Percentiles rank a stretch among this genome's conserved stretches.
Conservation (phyloP, 805 yeast species). For the Ogataea minuta region DNA sequence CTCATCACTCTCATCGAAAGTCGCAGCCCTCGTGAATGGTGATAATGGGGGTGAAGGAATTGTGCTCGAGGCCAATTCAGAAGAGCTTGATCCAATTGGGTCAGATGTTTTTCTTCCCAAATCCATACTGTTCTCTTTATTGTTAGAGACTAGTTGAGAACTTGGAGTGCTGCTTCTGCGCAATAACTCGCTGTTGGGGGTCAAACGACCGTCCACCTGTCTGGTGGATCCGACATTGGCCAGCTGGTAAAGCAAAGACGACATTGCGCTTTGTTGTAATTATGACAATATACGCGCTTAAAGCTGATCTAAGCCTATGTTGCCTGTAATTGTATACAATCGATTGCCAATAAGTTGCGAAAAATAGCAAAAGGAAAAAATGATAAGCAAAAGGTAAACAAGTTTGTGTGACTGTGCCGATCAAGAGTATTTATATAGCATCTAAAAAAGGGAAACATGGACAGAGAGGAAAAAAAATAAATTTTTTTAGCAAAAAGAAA, state of each 20-base stretch:
- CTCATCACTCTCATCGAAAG: constrained; percentile 27
- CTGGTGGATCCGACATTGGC: constrained; percentile 16
- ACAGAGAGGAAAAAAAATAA: constrained; percentile 10
- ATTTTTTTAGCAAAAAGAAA: constrained; percentile 14
- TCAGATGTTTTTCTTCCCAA: constrained; percentile 10
- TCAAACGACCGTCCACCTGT: constrained; percentile 29
- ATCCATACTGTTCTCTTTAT: constrained; percentile 3
- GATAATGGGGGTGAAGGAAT: constrained; percentile 41
- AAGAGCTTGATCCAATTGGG: constrained; percentile 7
- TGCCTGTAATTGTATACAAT: constrained; percentile 1
- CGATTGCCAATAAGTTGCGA: constrained; percentile 1
- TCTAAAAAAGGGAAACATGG: constrained; percentile 11
- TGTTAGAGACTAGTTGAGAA: constrained; percentile 10
- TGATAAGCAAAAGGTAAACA: constrained; percentile 9
- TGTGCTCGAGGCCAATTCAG: constrained; percentile 20
- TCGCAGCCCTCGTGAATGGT: constrained; percentile 32
- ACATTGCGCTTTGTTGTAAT: constrained; percentile 10
- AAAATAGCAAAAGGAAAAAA: constrained; percentile 7
- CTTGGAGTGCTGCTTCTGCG: constrained; percentile 3
- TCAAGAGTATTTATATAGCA: constrained; percentile 4
- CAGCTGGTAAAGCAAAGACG: constrained; percentile 18
- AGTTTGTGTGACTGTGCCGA: constrained; percentile 8
- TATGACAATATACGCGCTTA: constrained; percentile 9
- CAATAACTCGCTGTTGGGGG: constrained; percentile 20
- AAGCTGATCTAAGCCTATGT: background rate